Evolutionary conservation across 2,329 filamentous ascomycete genomes (phyloP).

Genomic region (Orbilia javanica): DNA sequence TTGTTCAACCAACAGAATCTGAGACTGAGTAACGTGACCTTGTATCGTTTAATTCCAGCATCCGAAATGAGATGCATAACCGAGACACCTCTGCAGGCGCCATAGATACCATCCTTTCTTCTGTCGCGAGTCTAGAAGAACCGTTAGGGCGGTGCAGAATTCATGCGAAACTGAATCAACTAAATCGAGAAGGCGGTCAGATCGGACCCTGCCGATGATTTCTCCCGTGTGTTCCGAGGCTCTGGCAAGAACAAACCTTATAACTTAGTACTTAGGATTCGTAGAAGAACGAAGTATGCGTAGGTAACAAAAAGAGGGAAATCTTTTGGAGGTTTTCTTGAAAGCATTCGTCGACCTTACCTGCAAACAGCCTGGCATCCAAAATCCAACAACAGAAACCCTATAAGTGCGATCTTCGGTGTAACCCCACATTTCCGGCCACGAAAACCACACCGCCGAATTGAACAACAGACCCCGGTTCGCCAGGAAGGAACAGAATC

Average conservation of each 20-base stretch:
- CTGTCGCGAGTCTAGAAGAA: constrained; percentile 11
- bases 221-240: constrained; percentile 34
- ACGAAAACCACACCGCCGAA: constrained; percentile 16
- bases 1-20: constrained; percentile 16
- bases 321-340: constrained; percentile 2
- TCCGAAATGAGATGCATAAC: constrained; percentile 50
- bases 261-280: constrained; percentile 10
- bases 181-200: constrained; percentile 38
- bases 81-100: constrained; percentile 44
- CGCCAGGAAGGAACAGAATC: constrained; percentile 28
- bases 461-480: neutral
- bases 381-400: constrained; percentile 27
- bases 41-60: constrained; percentile 31
- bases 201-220: constrained; percentile 42
- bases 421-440: constrained; percentile 38
- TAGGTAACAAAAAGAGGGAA: neutral
- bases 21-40: constrained; percentile 32
- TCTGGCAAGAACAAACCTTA: constrained; percentile 11
- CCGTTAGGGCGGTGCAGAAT: constrained; percentile 29
- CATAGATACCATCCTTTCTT: neutral
- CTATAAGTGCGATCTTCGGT: constrained; percentile 14
- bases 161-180: constrained; percentile 39
- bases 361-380: constrained; percentile 14
- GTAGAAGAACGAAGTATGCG: neutral
- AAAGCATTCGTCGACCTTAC: constrained; percentile 4